These are phyloP conservation scores for Trichocladium uniseriatum DNA, from an alignment of 495 filamentous ascomycete species.

Conservation along the genomic window DNA sequence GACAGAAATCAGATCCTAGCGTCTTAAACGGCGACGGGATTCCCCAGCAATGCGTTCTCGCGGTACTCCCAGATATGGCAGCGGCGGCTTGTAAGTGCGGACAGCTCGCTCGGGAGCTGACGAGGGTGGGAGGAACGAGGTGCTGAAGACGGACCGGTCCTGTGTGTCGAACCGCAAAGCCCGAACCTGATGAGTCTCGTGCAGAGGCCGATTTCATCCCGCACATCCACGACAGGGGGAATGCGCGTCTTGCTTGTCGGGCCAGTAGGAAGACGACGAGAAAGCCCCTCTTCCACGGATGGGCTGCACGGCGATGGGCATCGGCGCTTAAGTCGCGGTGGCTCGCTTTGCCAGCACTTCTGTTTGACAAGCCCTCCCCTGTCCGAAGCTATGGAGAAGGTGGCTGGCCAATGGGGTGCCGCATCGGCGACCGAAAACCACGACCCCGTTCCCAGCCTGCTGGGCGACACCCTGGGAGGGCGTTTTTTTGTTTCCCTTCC, in stretches of 20 bases:
- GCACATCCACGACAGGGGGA: conserved; percentile 12
- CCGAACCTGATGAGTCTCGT: conserved; percentile 1
- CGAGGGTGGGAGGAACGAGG: not conserved
- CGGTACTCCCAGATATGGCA: too few species aligned
- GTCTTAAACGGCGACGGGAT: too few species aligned
- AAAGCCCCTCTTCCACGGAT: conserved; percentile 21
- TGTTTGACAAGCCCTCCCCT: conserved; percentile 12
- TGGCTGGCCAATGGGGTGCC: conserved; percentile 15
- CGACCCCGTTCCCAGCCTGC: conserved; percentile 22
- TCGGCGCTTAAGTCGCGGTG: conserved; percentile 30
- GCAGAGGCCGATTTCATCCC: conserved; percentile 14
- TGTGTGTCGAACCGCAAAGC: not conserved
- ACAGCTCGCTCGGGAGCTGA: too few species aligned
- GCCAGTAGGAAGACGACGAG: conserved; percentile 22
- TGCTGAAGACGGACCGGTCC: not conserved
- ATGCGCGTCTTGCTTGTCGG: conserved; percentile 27
- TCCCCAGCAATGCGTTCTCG: too few species aligned
- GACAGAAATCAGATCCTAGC: not conserved
- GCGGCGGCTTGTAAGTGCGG: too few species aligned
- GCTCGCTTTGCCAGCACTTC: conserved; percentile 21
- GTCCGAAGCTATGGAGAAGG: conserved; percentile 3
- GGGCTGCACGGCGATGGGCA: conserved; percentile 26
- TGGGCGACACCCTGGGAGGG: conserved; percentile 11
- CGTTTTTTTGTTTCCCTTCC: conserved; percentile 2
- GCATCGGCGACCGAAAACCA: conserved; percentile 1